A percentile compares a stretch with the other conserved stretches of the same genome.
phyloP scores from a whole-genome alignment of 441 rosid species.

The Euphorbia schlechtendalii region DNA sequence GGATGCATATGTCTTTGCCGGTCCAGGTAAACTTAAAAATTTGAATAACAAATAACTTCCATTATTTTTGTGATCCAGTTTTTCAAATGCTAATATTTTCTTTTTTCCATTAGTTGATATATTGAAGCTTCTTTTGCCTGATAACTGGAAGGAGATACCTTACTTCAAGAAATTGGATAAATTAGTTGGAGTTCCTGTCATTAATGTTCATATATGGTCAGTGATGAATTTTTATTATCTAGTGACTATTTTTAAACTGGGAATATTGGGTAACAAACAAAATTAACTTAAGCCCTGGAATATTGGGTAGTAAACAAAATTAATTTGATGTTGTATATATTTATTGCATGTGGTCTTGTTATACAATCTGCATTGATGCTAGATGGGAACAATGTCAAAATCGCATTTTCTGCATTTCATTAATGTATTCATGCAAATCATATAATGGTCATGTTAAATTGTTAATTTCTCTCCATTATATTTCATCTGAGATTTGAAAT shows the following conservation, averaged over 20 bases:
- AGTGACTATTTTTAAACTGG: background rate
- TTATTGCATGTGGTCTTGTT: too few relatives aligned
- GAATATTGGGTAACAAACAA: too few relatives aligned
- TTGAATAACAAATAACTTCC: background rate
- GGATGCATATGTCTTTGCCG: constrained; percentile 79
- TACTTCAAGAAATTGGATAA: constrained; percentile 85
- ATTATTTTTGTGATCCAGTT: background rate
- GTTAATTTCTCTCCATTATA: background rate
- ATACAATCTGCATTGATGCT: background rate
- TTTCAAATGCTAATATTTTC: constrained; percentile 15
- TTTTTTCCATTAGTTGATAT: constrained; percentile 55
- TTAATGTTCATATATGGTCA: constrained; percentile 90
- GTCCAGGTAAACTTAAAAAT: constrained; percentile 53
- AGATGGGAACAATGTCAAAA: too few relatives aligned
- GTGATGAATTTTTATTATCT: constrained; percentile 27
- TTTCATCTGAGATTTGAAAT: background rate
- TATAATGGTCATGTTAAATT: too few relatives aligned
- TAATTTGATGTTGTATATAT: too few relatives aligned
- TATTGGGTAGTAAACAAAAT: too few relatives aligned
- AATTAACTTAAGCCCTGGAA: too few relatives aligned
- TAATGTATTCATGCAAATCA: background rate
- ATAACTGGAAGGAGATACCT: constrained; percentile 67
- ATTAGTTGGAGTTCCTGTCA: constrained; percentile 93
- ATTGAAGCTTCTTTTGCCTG: constrained; percentile 83
- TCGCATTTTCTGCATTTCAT: background rate